Evolutionary conservation across 129 eudicot genomes (phyloP).

Genomic region (Rutidosis leptorrhynchoides): DNA sequence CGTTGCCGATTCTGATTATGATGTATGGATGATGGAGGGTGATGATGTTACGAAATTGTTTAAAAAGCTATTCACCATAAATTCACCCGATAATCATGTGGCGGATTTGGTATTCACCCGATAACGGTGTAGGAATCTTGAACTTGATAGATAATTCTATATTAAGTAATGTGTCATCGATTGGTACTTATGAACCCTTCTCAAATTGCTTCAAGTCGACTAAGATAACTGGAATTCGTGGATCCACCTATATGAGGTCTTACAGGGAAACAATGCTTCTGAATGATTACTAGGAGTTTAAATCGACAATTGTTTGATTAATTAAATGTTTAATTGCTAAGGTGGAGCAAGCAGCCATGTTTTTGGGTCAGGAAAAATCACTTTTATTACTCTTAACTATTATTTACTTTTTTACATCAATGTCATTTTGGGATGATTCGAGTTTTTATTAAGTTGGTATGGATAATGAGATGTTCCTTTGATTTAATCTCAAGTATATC

Average conservation of each 20-base stretch:
- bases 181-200: not conserved
- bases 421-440: too few species aligned
- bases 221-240: not conserved
- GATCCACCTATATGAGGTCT: not conserved
- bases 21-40: not conserved
- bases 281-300: not conserved
- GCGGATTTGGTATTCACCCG: not conserved
- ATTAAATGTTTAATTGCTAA: too few species aligned
- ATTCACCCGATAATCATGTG: not conserved
- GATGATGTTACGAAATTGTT: not conserved
- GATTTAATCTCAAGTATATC: too few species aligned
- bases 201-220: not conserved
- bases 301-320: too few species aligned
- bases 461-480: too few species aligned
- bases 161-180: not conserved
- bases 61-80: not conserved
- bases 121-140: not conserved
- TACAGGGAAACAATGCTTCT: not conserved
- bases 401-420: too few species aligned
- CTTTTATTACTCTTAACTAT: too few species aligned
- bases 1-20: not conserved
- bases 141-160: not conserved
- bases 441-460: too few species aligned
- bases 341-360: too few species aligned
- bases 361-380: too few species aligned